A percentile compares a stretch with the other conserved stretches of the same genome.
Conservation (phyloP, 805 yeast species). For the Vanderwaltozyma tropicalis region DNA sequence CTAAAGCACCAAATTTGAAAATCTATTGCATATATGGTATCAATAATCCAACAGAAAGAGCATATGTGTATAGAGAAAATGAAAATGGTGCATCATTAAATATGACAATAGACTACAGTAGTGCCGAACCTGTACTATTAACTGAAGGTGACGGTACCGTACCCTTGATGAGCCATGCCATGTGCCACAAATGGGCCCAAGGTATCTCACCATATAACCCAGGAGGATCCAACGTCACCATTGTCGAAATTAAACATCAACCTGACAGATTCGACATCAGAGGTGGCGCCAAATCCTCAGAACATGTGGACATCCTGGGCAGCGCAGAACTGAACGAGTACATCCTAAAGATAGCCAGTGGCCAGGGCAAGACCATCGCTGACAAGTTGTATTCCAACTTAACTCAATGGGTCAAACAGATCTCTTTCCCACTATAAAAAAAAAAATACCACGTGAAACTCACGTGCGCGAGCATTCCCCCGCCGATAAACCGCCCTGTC, state of each 20-base stretch:
- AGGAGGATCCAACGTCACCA: constrained; percentile 55
- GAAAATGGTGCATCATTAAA: constrained; percentile 44
- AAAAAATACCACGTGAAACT: too few species aligned
- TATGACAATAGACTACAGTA: constrained; percentile 59
- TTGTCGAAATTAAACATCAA: constrained; percentile 87
- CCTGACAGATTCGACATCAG: constrained; percentile 90
- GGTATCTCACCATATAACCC: constrained; percentile 65
- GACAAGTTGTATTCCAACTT: constrained; percentile 51
- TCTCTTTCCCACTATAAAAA: constrained; percentile 36
- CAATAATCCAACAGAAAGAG: constrained; percentile 94
- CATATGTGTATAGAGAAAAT: constrained; percentile 71
- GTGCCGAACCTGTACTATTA: constrained; percentile 54
- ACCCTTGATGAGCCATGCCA: constrained; percentile 72
- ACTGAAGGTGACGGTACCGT: constrained; percentile 97
- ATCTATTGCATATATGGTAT: constrained; percentile 87
- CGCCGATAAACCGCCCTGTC: neutral
- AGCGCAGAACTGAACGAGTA: constrained; percentile 86
- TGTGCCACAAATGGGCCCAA: constrained; percentile 86
- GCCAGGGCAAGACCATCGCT: constrained; percentile 58
- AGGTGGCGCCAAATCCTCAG: constrained; percentile 96
- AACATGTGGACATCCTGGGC: constrained; percentile 93
- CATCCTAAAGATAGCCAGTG: constrained; percentile 71
- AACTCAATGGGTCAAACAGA: constrained; percentile 46
- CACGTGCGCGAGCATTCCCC: neutral
- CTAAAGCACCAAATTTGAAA: constrained; percentile 88